A percentile compares a stretch with the other conserved stretches of the same genome.
Evolutionary conservation across 2,329 filamentous ascomycete species (phyloP).

Genomic region (Neopestalotiopsis clavispora): DNA sequence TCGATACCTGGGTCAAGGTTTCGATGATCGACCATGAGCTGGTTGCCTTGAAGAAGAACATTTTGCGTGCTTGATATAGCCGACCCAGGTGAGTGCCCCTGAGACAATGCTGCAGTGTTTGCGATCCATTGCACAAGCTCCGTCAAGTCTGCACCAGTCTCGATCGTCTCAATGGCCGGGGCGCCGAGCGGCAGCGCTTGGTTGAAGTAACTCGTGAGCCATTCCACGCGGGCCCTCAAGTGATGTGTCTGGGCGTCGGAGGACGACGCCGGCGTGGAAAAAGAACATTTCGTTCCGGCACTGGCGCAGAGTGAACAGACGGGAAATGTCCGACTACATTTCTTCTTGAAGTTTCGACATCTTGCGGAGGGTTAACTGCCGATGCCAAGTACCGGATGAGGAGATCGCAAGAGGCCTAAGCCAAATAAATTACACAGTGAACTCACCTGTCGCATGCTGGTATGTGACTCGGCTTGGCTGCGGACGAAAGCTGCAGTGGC

Average conservation of each 20-base stretch:
- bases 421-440: background rate
- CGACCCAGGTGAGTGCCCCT: conserved; percentile 19
- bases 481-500: conserved; percentile 29
- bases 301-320: conserved; percentile 44
- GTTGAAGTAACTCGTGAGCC: conserved; percentile 45
- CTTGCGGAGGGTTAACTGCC: conserved; percentile 24
- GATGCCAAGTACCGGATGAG: background rate
- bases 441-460: conserved; percentile 40
- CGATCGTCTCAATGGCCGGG: conserved; percentile 38
- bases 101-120: conserved; percentile 10
- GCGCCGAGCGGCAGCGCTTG: conserved; percentile 30
- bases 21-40: conserved; percentile 18
- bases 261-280: conserved; percentile 34
- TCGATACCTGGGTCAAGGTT: conserved; percentile 14
- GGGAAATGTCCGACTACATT: conserved; percentile 47
- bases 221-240: conserved; percentile 44
- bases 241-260: conserved; percentile 41
- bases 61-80: conserved; percentile 5
- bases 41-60: conserved; percentile 10
- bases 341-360: conserved; percentile 51
- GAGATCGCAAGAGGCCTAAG: background rate
- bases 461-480: conserved; percentile 30
- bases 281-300: conserved; percentile 45
- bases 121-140: conserved; percentile 18
- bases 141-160: conserved; percentile 40